A percentile compares a stretch with the other conserved stretches of the same genome.
phyloP scores from a whole-genome alignment of 2,329 filamentous ascomycete species.

The Beauveria rudraprayagi region DNA sequence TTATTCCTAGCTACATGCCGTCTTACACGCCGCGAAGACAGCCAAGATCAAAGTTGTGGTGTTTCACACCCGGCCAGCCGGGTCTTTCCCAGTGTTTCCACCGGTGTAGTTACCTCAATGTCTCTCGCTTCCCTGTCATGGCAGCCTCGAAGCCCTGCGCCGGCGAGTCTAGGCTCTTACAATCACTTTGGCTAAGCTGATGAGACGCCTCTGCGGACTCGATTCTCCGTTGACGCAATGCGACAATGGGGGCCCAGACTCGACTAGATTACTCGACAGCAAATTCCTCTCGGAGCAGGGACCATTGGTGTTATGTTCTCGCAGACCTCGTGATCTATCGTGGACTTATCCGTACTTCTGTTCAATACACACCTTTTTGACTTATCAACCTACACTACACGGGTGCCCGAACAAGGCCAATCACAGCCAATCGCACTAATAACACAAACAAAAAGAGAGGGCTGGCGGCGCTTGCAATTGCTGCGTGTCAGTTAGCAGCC shows the following conservation, averaged over 20 bases:
- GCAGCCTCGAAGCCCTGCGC: background rate
- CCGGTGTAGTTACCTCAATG: background rate
- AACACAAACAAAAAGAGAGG: background rate
- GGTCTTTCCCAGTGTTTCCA: background rate
- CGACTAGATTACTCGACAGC: background rate
- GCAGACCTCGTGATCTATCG: background rate
- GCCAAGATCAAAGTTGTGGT: background rate
- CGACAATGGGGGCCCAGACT: background rate
- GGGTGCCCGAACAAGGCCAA: background rate
- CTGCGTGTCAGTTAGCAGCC: background rate
- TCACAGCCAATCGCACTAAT: background rate
- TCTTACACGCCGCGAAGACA: background rate
- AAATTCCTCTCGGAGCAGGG: background rate
- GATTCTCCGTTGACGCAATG: background rate
- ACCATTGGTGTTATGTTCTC: background rate
- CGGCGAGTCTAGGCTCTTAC: constrained; percentile 3
- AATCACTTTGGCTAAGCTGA: background rate
- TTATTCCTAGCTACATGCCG: background rate
- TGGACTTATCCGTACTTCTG: background rate
- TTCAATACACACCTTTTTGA: background rate
- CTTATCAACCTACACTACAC: no score
- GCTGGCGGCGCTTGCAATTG: constrained; percentile 2
- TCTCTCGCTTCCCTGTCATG: background rate
- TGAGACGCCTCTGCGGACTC: background rate
- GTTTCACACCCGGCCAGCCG: background rate